Percentiles rank a stretch among this genome's conserved stretches.
These are phyloP conservation scores for Ceriops decandra DNA, from an alignment of 345 rosid species.

Conservation along the genomic window DNA sequence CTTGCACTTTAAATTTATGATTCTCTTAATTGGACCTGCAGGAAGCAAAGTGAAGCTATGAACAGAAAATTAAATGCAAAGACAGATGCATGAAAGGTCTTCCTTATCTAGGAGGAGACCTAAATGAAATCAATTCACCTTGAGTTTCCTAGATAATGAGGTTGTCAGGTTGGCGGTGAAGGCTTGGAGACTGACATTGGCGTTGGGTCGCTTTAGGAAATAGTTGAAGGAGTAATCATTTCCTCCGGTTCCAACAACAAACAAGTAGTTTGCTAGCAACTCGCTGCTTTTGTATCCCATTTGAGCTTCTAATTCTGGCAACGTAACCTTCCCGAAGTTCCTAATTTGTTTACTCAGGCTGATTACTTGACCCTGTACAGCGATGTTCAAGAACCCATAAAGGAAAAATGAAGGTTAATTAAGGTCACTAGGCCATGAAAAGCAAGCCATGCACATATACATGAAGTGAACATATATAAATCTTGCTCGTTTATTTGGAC, in stretches of 20 bases:
- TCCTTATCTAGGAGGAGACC: background rate
- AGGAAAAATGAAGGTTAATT: too few species aligned
- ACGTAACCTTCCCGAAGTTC: conserved; percentile 42
- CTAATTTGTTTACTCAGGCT: conserved; percentile 44
- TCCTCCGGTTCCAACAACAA: conserved; percentile 56
- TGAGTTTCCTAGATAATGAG: conserved; percentile 36
- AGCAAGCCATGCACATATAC: too few species aligned
- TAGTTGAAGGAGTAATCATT: conserved; percentile 65
- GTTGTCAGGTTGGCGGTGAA: conserved; percentile 46
- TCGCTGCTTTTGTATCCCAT: conserved; percentile 16
- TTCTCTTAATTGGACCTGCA: too few species aligned
- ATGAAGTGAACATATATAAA: too few species aligned
- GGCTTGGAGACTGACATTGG: conserved; percentile 24
- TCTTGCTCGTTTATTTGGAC: too few species aligned
- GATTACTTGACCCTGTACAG: conserved; percentile 46
- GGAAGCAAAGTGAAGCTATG: too few species aligned
- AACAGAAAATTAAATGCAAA: too few species aligned
- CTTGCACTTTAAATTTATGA: too few species aligned
- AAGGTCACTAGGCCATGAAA: too few species aligned
- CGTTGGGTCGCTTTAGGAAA: conserved; percentile 26
- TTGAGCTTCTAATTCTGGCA: conserved; percentile 32
- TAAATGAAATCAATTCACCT: conserved; percentile 29
- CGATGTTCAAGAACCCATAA: background rate
- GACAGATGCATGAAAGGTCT: background rate
- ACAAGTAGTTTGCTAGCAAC: conserved; percentile 32